These are phyloP conservation scores for Microsporum ferrugineum DNA, from an alignment of 2,329 filamentous ascomycete species.

Conservation along the genomic window DNA sequence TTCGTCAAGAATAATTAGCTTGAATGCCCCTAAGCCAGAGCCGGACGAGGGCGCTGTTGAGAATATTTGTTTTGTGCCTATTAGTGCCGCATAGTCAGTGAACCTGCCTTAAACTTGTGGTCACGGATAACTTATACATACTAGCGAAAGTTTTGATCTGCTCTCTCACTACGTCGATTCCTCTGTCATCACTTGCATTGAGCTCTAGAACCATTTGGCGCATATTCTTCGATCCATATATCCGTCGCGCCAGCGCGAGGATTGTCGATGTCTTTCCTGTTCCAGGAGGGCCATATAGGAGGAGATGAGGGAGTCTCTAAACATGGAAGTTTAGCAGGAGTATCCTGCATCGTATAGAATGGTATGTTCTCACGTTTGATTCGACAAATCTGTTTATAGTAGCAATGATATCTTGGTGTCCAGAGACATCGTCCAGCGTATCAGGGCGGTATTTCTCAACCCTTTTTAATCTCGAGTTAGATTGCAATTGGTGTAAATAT, in stretches of 20 bases:
- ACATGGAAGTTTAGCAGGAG: not conserved
- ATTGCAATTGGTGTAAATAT: constrained; percentile 7
- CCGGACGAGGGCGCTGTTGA: constrained; percentile 42
- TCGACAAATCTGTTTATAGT: constrained; percentile 98
- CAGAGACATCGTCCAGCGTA: constrained; percentile 82
- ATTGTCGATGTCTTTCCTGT: constrained; percentile 98
- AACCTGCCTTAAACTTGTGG: not conserved
- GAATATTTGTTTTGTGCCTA: constrained; percentile 87
- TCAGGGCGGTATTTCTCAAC: constrained; percentile 94
- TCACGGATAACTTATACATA: constrained; percentile 17
- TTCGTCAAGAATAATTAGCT: constrained; percentile 95
- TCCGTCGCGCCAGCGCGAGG: constrained; percentile 78
- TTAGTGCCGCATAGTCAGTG: not conserved
- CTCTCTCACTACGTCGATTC: constrained; percentile 94
- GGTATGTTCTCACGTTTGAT: constrained; percentile 50
- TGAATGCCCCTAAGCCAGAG: constrained; percentile 60
- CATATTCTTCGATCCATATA: constrained; percentile 87
- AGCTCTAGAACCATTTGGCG: constrained; percentile 97
- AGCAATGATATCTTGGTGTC: constrained; percentile 91
- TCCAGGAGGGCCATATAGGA: constrained; percentile 91
- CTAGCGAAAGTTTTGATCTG: constrained; percentile 99
- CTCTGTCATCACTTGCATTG: constrained; percentile 92
- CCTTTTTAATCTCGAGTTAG: constrained; percentile 39
- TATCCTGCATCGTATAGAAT: not conserved
- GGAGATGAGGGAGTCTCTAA: constrained; percentile 76